Base-by-base conservation (phyloP, 257 asterid genomes). In the Mitragyna speciosa region DNA sequence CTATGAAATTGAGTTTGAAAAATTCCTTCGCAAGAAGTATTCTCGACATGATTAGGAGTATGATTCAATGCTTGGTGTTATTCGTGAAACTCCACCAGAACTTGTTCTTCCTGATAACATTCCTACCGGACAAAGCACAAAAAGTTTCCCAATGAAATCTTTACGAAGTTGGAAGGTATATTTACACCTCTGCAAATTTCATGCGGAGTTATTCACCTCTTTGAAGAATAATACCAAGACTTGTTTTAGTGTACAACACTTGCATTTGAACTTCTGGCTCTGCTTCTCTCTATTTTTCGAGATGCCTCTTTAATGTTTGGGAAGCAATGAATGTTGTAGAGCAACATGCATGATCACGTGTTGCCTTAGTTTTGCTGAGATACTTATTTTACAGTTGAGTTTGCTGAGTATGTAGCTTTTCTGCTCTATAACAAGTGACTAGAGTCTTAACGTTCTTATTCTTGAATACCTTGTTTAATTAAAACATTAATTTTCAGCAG, bases 21-120 rank as follows among this genome's bases (percentile, higher is more conserved):
- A 90, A 89, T 83, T 82, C 87, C 85, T 92, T 49, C 91, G 97
- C 82, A 92, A 91, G 91, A 94, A 91, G 80, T 91, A 82, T 76
- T 93, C 96, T 52, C 90, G 84, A 0, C 84, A 87, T 1, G 98
- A 92, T 80, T 94, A 92, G 82, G 98, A 92, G 49, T 92, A 92
- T 41, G 98, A 94, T 78, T 91, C 97, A 0, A 88, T 94, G 96
- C 79, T 92, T 7, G 96, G 97, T 43, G 89, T 92, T 2, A 85
- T 91, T 26, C 93, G 97, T 31, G 97, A 92, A 86, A 94, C 93
- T 65, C 97, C 95, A 39, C 91, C 91, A 0, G 97, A 94, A 79
- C 94, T 94, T 56, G 77, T 89, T 76, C 97, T 91, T 75, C 97
- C 98, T 2, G 96, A 92, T 30, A 88, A 88, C 86, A 88, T 91